A percentile compares a stretch with the other conserved stretches of the same genome.
These are phyloP conservation scores for Zychaea mexicana DNA, from an alignment of 371 early-diverging fungal species.

Conservation along the genomic window DNA sequence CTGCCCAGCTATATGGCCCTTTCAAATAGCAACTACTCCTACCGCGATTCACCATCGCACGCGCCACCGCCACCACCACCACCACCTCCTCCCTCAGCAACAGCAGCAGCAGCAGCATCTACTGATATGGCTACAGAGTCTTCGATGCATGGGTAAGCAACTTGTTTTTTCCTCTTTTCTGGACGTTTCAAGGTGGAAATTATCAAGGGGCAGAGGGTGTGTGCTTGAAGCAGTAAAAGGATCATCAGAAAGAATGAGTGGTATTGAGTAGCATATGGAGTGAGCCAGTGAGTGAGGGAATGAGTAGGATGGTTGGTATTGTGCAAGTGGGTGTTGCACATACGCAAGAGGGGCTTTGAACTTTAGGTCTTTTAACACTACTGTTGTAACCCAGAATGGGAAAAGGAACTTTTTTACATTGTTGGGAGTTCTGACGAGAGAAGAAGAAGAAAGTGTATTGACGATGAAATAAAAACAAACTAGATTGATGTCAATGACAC, in stretches of 20 bases:
- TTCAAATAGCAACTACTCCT: constrained; percentile 11
- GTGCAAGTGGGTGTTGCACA: no score
- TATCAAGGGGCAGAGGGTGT: background rate
- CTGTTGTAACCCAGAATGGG: constrained; percentile 9
- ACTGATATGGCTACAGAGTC: background rate
- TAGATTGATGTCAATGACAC: constrained; percentile 21
- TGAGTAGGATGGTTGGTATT: no score
- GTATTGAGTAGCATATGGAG: no score
- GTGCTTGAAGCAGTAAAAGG: no score
- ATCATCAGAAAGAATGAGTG: no score
- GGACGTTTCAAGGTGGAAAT: background rate
- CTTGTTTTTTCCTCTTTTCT: background rate
- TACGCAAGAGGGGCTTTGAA: background rate
- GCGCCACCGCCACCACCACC: constrained; percentile 9
- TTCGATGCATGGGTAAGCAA: constrained; percentile 20
- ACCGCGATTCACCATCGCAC: constrained; percentile 15
- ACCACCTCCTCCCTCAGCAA: background rate
- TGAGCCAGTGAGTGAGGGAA: no score
- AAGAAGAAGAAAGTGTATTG: background rate
- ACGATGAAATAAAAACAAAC: background rate
- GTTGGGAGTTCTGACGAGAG: background rate
- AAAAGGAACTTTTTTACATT: background rate
- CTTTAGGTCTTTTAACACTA: background rate
- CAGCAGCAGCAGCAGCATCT: background rate
- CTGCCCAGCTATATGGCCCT: constrained; percentile 18